Conservation (phyloP, 1,139 yeast species). For the Sugiyamaella pinicola region DNA sequence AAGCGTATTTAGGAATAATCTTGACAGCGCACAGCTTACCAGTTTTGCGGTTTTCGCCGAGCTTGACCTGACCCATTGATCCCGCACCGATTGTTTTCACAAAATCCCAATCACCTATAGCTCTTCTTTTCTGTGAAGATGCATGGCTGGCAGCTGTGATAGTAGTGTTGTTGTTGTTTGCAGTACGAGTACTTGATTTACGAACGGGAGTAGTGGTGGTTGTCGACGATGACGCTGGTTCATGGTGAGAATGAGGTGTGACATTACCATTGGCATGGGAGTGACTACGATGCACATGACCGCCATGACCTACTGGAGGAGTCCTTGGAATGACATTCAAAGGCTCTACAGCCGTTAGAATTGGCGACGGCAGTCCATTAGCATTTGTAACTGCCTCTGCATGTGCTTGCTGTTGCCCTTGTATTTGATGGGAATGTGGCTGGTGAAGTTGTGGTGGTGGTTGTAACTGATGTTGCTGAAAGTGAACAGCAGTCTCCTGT, state of each 20-base stretch:
- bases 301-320: slow-evolving; percentile 13
- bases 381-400: neutral
- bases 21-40: slow-evolving; percentile 74
- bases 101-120: slow-evolving; percentile 97
- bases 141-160: slow-evolving; percentile 10
- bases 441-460: neutral
- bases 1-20: slow-evolving; percentile 59
- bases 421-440: neutral
- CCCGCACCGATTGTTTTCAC: slow-evolving; percentile 97
- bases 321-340: slow-evolving; percentile 15
- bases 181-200: neutral
- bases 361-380: slow-evolving; percentile 18
- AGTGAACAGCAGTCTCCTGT: neutral
- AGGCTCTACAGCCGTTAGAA: slow-evolving; percentile 15
- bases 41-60: slow-evolving; percentile 83
- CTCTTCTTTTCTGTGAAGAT: slow-evolving; percentile 55
- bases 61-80: slow-evolving; percentile 97
- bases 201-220: slow-evolving; percentile 1
- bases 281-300: no score
- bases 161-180: slow-evolving; percentile 3
- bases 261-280: slow-evolving; percentile 7
- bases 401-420: neutral
- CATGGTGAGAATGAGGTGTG: neutral
- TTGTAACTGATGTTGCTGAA: neutral
- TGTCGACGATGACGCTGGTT: neutral